These are phyloP conservation scores for Xerocomellus amylosporus DNA, from an alignment of 768 basidiomycete genomes.

Conservation along the genomic window DNA sequence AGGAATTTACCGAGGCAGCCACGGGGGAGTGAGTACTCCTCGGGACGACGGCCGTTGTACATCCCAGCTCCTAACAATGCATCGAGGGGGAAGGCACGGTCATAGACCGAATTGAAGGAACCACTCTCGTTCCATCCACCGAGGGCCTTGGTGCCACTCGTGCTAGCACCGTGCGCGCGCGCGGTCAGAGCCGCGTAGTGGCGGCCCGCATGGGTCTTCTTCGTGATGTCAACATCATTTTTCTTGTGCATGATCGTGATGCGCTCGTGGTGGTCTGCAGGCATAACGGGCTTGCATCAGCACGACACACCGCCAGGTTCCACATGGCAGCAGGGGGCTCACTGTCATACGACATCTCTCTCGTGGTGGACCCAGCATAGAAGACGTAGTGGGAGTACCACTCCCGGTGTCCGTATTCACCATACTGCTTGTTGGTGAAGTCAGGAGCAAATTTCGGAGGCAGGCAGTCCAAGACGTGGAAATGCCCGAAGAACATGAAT, in stretches of 20 bases:
- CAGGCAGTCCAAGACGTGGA: constrained; percentile 24
- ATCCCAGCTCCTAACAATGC: constrained; percentile 32
- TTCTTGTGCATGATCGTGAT: constrained; percentile 24
- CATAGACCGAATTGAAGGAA: background rate
- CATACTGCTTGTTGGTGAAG: constrained; percentile 21
- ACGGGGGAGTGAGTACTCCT: constrained; percentile 21
- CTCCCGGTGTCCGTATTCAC: constrained; percentile 26
- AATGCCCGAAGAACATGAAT: constrained; percentile 29
- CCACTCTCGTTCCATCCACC: background rate
- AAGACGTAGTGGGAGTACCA: constrained; percentile 33
- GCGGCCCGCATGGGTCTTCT: constrained; percentile 21
- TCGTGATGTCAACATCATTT: constrained; percentile 25
- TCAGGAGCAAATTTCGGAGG: constrained; percentile 28
- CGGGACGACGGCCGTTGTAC: constrained; percentile 16
- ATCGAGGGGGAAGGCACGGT: background rate
- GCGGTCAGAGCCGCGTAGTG: constrained; percentile 30
- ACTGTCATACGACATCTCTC: constrained; percentile 31
- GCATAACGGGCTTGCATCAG: background rate
- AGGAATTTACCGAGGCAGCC: background rate
- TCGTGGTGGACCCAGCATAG: constrained; percentile 4
- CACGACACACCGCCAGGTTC: background rate
- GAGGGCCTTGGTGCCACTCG: constrained; percentile 23
- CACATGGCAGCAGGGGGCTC: background rate
- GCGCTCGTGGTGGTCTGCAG: constrained; percentile 21
- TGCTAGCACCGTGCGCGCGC: constrained; percentile 29